Evolutionary conservation across 176 grass and related monocot genomes (phyloP), one percentile per base, ranked within the genome.

Genomic region (Dactylis glomerata): DNA sequence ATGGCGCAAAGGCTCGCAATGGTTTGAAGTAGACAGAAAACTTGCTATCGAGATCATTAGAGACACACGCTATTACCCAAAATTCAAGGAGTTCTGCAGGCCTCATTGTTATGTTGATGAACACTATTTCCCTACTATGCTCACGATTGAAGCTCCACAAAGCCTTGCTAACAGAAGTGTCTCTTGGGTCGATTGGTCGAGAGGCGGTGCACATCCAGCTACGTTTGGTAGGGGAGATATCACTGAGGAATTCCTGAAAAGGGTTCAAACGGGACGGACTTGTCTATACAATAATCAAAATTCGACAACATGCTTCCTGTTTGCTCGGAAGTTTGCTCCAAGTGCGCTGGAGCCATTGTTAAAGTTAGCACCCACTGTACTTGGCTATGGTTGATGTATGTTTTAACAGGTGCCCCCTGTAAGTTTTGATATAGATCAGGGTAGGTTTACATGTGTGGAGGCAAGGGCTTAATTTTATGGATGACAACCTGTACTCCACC

Each of bases 1-100:
- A 61, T 99, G 97, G 97, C 91, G 88, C 80, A 99, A 99, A 82
- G 93, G 93, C 28, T 99, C 97, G 8, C 93, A 99, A 64, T 96
- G 97, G 93, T 99, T 99, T 30, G 91, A 94, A 75, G 91, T 99
- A 67, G 79, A 88, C 67, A 85, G 93, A 47, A 84, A 88, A 54
- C 84, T 92, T 30, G 93, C 84, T 19, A 70, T 94, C 32, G 82
- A 38, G 46, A 94, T 96, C 4, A 46, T 99, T 24, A 91, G 77
- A 64, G 97, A 99, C 73, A 91, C 58, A 4, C 27, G 76, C 40
- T 99, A 99, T 44, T 99, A 99, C 30, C 81, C 88, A 52, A 99
- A 99, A 87, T 99, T 99, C 71, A 89, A 90, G 30, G 74, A 99
- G 34, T 99, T 94, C 76, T 96, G 97, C 82, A 86, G 79, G 42